Evolutionary conservation across 352 stramenopile species (phyloP), one percentile per base, ranked within the genome.

Genomic region (Phytophthora colocasiae): DNA sequence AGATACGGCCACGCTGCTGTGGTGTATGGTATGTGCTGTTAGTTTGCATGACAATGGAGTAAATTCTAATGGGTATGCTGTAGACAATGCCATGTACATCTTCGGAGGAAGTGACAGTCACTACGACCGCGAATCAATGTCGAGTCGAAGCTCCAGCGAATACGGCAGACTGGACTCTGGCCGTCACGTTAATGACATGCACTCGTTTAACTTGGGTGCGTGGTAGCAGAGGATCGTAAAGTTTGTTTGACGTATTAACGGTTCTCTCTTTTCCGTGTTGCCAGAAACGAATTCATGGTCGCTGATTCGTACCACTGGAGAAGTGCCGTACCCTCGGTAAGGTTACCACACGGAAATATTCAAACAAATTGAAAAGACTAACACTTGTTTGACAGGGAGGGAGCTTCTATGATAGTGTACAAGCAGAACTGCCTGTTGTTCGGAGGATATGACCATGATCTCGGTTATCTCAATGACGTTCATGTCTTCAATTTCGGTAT

Each of bases 401-500:
- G 73, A 29, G 97, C 95, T 12, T 97, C 90, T 17, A 88, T 98
- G 52, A 83, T 98, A 17, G 85, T 97, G 52, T 78, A 95, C 68
- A 96, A 98, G 52, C 86, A 89, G 48, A 98, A 90, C 68, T 97
- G 85, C 45, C 66, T 99, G 60, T 75, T 99, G 10, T 99, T 98
- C 77, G 97, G 97, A 14, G 97, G 97, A 14, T 97, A 99, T 75
- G 97, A 99, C 68, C 96, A 97, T 3, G 98, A 96, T 6, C 73
- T 77, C 39, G 69, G 96, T 14, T 97, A 99, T 68, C 77, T 99
- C 24, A 97, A 98, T 38, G 96, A 99, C 66, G 93, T 98, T 2
- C 92, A 99, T 73, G 73, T 98, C 3, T 99, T 99, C 80, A 96
- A 99, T 68, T 98, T 99, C 64, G 82, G 93, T 82, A 56, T 26